Percentiles rank a stretch among this genome's conserved stretches.
phyloP scores from a whole-genome alignment of 2,329 filamentous ascomycete species.

The Fusarium chlamydosporum region DNA sequence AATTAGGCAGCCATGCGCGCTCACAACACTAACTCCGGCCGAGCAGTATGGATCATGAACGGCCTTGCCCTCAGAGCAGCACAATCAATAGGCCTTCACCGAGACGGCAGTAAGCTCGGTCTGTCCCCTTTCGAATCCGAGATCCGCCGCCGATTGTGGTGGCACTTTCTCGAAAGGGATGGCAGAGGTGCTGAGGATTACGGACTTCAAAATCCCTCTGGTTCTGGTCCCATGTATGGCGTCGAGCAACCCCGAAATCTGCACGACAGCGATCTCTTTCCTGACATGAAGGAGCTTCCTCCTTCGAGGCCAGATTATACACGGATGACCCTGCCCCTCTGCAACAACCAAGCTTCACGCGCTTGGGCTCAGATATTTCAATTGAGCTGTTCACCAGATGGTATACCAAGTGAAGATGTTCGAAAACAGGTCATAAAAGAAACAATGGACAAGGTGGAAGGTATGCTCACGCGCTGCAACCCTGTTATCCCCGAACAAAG shows the following conservation, averaged over 20 bases:
- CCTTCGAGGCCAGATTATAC: constrained; percentile 66
- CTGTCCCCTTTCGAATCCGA: constrained; percentile 68
- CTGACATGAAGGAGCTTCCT: constrained; percentile 64
- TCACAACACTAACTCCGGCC: constrained; percentile 51
- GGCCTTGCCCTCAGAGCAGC: constrained; percentile 63
- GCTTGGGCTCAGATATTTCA: constrained; percentile 46
- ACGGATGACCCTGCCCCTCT: constrained; percentile 68
- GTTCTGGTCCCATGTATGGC: constrained; percentile 48
- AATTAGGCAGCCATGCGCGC: constrained; percentile 51
- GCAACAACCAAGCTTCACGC: constrained; percentile 65
- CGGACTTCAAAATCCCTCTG: constrained; percentile 55
- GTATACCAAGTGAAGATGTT: constrained; percentile 47
- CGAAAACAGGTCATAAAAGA: constrained; percentile 58
- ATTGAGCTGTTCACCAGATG: constrained; percentile 35
- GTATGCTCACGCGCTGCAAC: constrained; percentile 60
- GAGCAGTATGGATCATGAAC: constrained; percentile 58
- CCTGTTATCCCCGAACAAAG: constrained; percentile 64
- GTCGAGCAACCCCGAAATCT: constrained; percentile 69
- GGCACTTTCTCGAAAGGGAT: constrained; percentile 65
- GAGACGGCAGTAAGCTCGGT: constrained; percentile 62
- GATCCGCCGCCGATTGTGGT: constrained; percentile 70
- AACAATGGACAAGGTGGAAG: background rate
- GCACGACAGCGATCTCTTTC: constrained; percentile 66
- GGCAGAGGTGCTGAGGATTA: constrained; percentile 69
- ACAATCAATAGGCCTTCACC: constrained; percentile 67